Percentiles rank a stretch among this genome's conserved stretches.
phyloP scores from a whole-genome alignment of 495 filamentous ascomycete genomes.

The Barbatosphaeria neglecta region DNA sequence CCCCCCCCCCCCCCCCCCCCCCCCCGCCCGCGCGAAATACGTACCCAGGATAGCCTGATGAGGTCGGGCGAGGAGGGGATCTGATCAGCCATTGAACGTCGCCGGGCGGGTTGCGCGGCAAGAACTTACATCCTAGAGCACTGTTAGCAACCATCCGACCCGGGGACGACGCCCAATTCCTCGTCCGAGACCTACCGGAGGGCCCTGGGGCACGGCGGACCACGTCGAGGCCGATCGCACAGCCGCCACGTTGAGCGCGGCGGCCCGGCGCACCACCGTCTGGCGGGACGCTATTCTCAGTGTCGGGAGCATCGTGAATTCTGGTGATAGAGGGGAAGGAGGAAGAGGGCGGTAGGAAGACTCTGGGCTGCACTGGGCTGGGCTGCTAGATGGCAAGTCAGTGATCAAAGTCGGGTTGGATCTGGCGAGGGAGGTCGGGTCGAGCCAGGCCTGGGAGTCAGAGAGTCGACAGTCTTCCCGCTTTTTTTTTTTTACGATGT shows the following conservation, averaged over 20 bases:
- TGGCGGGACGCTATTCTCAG: slow-evolving; percentile 17
- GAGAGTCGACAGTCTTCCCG: too few species aligned
- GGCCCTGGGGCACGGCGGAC: slow-evolving; percentile 82
- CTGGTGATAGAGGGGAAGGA: background rate
- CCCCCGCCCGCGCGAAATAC: too few species aligned
- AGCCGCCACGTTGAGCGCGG: slow-evolving; percentile 33
- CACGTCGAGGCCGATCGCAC: slow-evolving; percentile 68
- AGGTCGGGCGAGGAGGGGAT: background rate
- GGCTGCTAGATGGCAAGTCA: too few species aligned
- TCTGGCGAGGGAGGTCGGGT: too few species aligned
- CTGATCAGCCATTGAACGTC: slow-evolving; percentile 9
- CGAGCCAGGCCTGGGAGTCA: too few species aligned
- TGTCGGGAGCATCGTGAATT: slow-evolving; percentile 16
- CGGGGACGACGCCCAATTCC: slow-evolving; percentile 7
- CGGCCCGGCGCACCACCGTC: slow-evolving; percentile 18
- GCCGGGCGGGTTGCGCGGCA: background rate
- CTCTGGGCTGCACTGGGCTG: too few species aligned
- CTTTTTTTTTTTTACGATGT: too few species aligned
- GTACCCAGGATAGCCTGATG: slow-evolving; percentile 66
- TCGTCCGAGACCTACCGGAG: slow-evolving; percentile 58
- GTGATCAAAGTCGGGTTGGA: too few species aligned
- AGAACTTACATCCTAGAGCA: slow-evolving; percentile 47
- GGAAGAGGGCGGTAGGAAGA: background rate
- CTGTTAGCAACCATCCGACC: slow-evolving; percentile 21
- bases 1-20: too few species aligned